Conservation (phyloP, 2,329 filamentous ascomycete species). For the Botrytis fabae region DNA sequence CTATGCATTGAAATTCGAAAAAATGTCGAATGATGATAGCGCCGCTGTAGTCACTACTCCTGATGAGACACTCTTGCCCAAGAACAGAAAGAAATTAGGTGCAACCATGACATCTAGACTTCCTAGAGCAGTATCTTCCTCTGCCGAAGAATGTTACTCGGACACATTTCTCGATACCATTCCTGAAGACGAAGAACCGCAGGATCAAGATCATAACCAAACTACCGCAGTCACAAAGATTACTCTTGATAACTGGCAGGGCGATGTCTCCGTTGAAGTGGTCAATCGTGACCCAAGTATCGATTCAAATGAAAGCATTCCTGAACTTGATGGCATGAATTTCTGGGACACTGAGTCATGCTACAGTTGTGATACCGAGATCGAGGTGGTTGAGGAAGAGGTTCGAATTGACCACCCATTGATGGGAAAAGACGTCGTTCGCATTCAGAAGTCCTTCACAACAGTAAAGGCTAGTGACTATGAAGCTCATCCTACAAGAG, state of each 20-base stretch:
- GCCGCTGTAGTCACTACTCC: not conserved
- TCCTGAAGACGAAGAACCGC: not conserved
- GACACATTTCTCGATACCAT: not conserved
- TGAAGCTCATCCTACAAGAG: not conserved
- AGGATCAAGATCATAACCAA: not conserved
- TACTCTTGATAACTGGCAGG: not conserved
- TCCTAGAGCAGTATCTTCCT: not conserved
- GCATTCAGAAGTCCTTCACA: not conserved
- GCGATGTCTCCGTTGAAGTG: not conserved
- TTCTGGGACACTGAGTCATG: not conserved
- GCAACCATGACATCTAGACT: not conserved
- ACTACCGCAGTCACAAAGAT: not conserved
- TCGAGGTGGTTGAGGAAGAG: not conserved
- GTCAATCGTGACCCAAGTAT: not conserved
- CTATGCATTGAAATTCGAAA: not conserved
- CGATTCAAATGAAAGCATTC: not conserved
- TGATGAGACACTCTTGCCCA: not conserved
- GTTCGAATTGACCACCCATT: not conserved
- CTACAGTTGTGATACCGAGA: not conserved
- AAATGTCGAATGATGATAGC: not conserved
- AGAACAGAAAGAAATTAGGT: not conserved
- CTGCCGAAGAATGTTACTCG: not conserved
- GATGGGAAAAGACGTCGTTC: not conserved
- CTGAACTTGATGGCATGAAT: not conserved
- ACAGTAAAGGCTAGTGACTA: not conserved